Percentiles rank a stretch among this genome's conserved stretches.
Evolutionary conservation across 2,329 filamentous ascomycete genomes (phyloP).

Genomic region (Scleromitrula shiraiana): DNA sequence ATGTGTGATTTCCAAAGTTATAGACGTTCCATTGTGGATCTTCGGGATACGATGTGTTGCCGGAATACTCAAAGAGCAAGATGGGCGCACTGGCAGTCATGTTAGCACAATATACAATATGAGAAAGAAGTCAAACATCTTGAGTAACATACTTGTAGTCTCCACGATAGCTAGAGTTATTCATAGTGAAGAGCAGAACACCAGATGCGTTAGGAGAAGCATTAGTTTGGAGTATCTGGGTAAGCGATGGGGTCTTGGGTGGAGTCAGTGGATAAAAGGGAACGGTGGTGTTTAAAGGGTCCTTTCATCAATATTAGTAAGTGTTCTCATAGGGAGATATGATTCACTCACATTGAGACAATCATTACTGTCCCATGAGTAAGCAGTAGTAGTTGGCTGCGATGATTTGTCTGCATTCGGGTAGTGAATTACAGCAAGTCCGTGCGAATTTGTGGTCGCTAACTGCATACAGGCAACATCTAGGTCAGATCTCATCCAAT

Average conservation of each 20-base stretch:
- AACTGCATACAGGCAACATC: slow-evolving; percentile 39
- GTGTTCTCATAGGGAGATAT: background rate
- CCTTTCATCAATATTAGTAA: background rate
- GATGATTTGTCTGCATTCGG: background rate
- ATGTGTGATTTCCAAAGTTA: no score
- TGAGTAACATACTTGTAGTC: slow-evolving; percentile 21
- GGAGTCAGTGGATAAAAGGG: background rate
- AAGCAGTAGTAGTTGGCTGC: background rate
- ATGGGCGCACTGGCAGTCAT: no score
- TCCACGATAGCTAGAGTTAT: background rate
- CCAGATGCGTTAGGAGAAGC: background rate
- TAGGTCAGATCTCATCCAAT: slow-evolving; percentile 52
- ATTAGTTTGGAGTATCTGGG: background rate
- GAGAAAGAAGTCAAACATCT: no score
- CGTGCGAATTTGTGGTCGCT: slow-evolving; percentile 38
- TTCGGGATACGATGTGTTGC: no score
- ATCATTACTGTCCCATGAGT: background rate
- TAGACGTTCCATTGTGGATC: no score
- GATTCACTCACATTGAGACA: background rate
- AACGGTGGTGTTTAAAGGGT: background rate
- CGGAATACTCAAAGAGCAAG: no score
- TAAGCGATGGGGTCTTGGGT: background rate
- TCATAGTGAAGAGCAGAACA: background rate
- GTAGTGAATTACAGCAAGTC: slow-evolving; percentile 44
- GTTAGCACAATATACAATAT: no score